Evolutionary conservation across 139 green algal species (phyloP).

Genomic region (Marvania coccoides): DNA sequence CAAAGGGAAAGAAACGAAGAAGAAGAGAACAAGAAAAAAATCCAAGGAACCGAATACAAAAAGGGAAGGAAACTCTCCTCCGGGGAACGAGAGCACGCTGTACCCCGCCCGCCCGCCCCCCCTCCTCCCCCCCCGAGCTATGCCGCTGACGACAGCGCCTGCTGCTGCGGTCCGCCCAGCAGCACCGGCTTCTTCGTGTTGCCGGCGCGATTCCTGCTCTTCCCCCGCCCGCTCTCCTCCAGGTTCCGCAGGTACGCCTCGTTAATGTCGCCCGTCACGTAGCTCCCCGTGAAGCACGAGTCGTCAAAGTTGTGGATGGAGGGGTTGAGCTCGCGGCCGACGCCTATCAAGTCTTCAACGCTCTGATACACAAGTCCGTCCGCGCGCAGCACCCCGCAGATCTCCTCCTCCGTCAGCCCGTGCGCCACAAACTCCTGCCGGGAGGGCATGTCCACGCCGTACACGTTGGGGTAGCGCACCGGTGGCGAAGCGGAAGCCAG

Average conservation of each 20-base stretch:
- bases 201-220: background rate
- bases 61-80: too few relatives aligned
- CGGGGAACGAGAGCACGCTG: too few relatives aligned
- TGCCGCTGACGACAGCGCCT: background rate
- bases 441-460: conserved; percentile 97
- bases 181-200: background rate
- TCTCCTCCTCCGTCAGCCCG: conserved; percentile 68
- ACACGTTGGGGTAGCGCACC: conserved; percentile 95
- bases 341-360: conserved; percentile 68
- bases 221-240: conserved; percentile 51
- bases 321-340: conserved; percentile 72
- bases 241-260: conserved; percentile 71
- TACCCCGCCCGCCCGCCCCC: background rate
- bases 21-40: background rate
- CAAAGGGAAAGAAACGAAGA: background rate
- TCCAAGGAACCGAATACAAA: background rate
- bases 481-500: conserved; percentile 87
- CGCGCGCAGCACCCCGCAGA: conserved; percentile 66
- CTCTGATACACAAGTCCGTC: conserved; percentile 92
- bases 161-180: background rate
- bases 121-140: background rate
- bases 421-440: conserved; percentile 89
- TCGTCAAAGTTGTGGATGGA: conserved; percentile 81
- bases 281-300: conserved; percentile 89
- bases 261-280: conserved; percentile 75